Evolutionary conservation across 495 filamentous ascomycete species (phyloP).

Genomic region (Podospora comata): DNA sequence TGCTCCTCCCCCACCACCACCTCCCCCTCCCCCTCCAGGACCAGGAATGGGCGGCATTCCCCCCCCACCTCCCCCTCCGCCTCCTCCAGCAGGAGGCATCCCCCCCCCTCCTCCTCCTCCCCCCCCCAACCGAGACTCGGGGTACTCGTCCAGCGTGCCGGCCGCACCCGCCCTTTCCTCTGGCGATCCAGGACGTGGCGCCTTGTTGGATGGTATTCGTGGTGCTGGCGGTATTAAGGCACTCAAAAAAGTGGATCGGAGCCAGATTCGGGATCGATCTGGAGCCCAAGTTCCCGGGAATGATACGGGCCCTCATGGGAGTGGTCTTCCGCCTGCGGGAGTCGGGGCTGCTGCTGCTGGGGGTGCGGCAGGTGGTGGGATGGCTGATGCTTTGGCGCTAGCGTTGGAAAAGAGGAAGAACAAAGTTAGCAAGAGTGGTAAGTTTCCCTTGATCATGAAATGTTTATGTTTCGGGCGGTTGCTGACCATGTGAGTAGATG

Average conservation of each 20-base stretch:
- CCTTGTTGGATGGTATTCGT: conserved; percentile 79
- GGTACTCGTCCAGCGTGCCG: conserved; percentile 56
- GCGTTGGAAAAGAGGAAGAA: conserved; percentile 76
- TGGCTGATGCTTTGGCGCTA: conserved; percentile 78
- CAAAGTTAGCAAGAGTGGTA: conserved; percentile 89
- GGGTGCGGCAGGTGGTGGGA: conserved; percentile 50
- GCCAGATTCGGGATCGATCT: conserved; percentile 77
- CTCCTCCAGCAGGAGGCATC: conserved; percentile 42
- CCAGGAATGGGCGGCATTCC: conserved; percentile 36
- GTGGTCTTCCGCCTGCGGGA: conserved; percentile 49
- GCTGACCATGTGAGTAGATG: conserved; percentile 52
- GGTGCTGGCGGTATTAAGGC: conserved; percentile 67
- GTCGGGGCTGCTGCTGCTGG: conserved; percentile 48
- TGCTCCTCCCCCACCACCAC: conserved; percentile 39
- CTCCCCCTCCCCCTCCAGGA: conserved; percentile 36
- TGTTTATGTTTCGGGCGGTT: conserved; percentile 5
- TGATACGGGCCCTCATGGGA: conserved; percentile 55
- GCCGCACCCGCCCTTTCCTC: conserved; percentile 50
- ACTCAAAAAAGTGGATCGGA: conserved; percentile 76
- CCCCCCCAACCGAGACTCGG: conserved; percentile 62
- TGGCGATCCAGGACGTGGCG: conserved; percentile 52
- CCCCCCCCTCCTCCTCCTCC: conserved; percentile 55
- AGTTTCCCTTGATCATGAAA: conserved; percentile 40
- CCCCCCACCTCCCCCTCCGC: conserved; percentile 53
- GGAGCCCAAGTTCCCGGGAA: conserved; percentile 55